These are phyloP conservation scores for Sabuloglossum arenarium DNA, from an alignment of 495 filamentous ascomycete genomes.

Conservation along the genomic window DNA sequence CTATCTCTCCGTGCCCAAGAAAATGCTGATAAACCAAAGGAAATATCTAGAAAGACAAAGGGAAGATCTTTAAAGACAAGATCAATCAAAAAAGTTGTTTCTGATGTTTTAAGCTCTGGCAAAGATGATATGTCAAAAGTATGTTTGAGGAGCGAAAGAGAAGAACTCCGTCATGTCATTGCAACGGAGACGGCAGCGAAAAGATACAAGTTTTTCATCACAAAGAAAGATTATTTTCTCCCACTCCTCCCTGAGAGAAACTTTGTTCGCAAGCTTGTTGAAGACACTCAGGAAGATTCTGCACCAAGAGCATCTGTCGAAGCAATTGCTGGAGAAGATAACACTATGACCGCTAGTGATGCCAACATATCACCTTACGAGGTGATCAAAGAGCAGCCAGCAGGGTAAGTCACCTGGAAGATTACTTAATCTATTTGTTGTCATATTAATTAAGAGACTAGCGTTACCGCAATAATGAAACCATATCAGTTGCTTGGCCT, in stretches of 20 bases:
- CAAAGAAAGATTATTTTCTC: constrained; percentile 30
- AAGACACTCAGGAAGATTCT: constrained; percentile 4
- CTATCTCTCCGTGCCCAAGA: background rate
- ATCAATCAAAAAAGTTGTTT: background rate
- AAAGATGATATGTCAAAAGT: background rate
- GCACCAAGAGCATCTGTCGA: background rate
- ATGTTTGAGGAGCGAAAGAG: background rate
- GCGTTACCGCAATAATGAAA: constrained; percentile 33
- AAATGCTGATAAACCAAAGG: background rate
- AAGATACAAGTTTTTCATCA: constrained; percentile 28
- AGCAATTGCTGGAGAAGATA: background rate
- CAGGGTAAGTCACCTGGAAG: constrained; percentile 16
- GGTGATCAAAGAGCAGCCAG: constrained; percentile 26
- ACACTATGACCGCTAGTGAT: constrained; percentile 1
- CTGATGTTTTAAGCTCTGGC: background rate
- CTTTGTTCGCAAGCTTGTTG: constrained; percentile 26
- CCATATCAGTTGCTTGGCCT: constrained; percentile 42
- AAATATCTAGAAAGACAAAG: background rate
- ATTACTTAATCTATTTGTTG: background rate
- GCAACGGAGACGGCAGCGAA: constrained; percentile 10
- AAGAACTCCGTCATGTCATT: constrained; percentile 1
- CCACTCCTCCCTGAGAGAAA: constrained; percentile 31
- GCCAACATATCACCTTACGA: constrained; percentile 18
- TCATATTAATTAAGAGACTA: constrained; percentile 6
- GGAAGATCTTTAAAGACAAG: background rate